Base-by-base conservation (phyloP, 805 yeast species). In the Zygoascus ofunaensis region DNA sequence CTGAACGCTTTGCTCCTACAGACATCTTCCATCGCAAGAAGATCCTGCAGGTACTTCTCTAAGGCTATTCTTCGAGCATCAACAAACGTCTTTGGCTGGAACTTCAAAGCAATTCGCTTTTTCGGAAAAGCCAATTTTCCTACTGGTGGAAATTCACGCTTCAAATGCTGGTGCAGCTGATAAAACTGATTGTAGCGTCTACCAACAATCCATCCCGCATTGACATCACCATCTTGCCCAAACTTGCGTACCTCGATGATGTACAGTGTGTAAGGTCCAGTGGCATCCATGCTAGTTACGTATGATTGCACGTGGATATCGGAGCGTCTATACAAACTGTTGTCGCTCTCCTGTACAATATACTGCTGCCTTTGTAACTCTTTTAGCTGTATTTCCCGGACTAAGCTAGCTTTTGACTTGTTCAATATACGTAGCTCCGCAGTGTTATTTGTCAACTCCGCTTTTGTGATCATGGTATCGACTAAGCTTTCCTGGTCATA, bases 151-250 rank as follows among this genome's bases (percentile, higher is more conserved):
- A 78, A 80, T 37, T 63, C 66, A 2, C 61, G 59, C 45, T 71
- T 75, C 52, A 89, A 63, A 49, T 82, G 78, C 48, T 76, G 77
- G 56, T 89, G 79, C 28, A 89, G 66, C 49, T 73, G 75, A 61
- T 71, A 79, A 60, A 89, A 89, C 57, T 90, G 96, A 53, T 84
- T 84, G 57, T 79, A 89, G 46, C 97, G 68, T 52, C 96, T 66
- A 0, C 95, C 90, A n/a, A 87, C 83, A 43, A 85, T 77, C 97
- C 97, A 90, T 0, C 86, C 82, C 0, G 89, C 86, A 2, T 75
- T 67, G 4, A 72, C 70, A 5, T 65, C 58, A 2, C 66, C 70
- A 20, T 42, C 46, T 19, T 14, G 21, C 2, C 74, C 75, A 7
- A 55, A 65, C 58, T 79, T 80, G 43, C 78, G 80, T 3, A 90